Conservation (phyloP, 441 rosid species). For the Geranium incanum region DNA sequence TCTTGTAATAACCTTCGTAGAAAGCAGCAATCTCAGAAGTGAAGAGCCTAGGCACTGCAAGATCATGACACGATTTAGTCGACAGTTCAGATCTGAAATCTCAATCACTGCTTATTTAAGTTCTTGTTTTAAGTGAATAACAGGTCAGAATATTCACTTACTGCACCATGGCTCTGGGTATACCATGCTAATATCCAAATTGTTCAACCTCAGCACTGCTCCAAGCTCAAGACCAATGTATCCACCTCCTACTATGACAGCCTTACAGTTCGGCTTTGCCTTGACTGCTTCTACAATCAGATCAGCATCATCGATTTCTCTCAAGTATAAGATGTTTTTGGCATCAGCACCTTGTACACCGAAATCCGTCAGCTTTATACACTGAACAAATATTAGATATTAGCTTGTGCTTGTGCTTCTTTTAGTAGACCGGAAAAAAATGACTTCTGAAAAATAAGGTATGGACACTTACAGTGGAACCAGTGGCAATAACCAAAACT, state of each 20-base stretch:
- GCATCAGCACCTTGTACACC: slow-evolving; percentile 94
- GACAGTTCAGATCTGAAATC: too few species aligned
- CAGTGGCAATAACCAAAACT: too few species aligned
- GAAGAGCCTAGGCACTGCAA: slow-evolving; percentile 94
- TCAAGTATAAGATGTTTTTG: slow-evolving; percentile 78
- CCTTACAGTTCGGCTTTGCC: slow-evolving; percentile 82
- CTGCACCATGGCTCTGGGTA: slow-evolving; percentile 99
- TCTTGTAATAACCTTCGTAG: slow-evolving; percentile 79
- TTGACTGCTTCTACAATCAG: slow-evolving; percentile 66
- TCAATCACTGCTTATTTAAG: too few species aligned
- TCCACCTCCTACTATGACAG: slow-evolving; percentile 93
- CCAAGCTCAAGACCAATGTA: slow-evolving; percentile 96
- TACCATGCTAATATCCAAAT: slow-evolving; percentile 83
- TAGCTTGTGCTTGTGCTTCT: too few species aligned
- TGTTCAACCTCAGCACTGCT: slow-evolving; percentile 67
- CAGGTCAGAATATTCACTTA: slow-evolving; percentile 39
- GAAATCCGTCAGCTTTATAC: slow-evolving; percentile 71
- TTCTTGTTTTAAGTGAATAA: too few species aligned
- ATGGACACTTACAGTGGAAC: slow-evolving; percentile 52
- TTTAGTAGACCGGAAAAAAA: too few species aligned
- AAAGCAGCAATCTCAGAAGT: slow-evolving; percentile 83
- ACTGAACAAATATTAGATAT: slow-evolving; percentile 34
- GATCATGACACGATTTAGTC: slow-evolving; percentile 9
- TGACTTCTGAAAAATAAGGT: too few species aligned
- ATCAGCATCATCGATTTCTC: slow-evolving; percentile 93